Conservation (phyloP, 2,329 filamentous ascomycete species). For the Mollisiaceae sp. region DNA sequence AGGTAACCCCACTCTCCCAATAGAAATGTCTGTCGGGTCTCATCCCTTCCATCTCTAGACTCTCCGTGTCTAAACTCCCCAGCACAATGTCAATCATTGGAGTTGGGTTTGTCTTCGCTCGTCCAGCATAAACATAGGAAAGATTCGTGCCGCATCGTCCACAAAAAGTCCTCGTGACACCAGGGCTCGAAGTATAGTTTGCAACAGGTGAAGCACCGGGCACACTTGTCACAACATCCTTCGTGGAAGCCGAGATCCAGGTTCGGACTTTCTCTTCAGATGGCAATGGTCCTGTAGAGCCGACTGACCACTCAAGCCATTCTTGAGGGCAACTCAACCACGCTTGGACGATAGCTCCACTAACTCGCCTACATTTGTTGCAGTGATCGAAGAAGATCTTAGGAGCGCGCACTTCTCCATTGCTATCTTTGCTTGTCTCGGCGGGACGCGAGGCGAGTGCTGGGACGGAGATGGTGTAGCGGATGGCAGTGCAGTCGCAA, state of each 20-base stretch:
- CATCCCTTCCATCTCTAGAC: constrained; percentile 28
- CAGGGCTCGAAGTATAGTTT: constrained; percentile 29
- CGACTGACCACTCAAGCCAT: constrained; percentile 32
- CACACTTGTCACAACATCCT: constrained; percentile 1
- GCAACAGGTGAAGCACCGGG: constrained; percentile 10
- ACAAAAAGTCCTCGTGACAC: constrained; percentile 36
- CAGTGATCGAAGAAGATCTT: constrained; percentile 38
- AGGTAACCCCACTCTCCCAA: constrained; percentile 36
- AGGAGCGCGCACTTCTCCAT: constrained; percentile 25
- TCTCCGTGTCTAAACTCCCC: constrained; percentile 35
- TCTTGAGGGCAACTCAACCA: constrained; percentile 37
- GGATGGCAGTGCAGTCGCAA: constrained; percentile 38
- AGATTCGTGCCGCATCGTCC: constrained; percentile 37
- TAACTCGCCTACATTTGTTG: constrained; percentile 34
- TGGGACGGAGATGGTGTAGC: constrained; percentile 37
- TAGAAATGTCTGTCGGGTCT: constrained; percentile 35
- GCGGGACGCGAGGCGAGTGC: constrained; percentile 25
- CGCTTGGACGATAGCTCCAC: constrained; percentile 34
- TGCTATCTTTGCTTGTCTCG: constrained; percentile 14
- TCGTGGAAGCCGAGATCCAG: background rate
- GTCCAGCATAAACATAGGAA: constrained; percentile 30
- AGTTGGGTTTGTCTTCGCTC: constrained; percentile 15
- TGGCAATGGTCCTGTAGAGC: constrained; percentile 7
- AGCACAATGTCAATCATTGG: constrained; percentile 34
- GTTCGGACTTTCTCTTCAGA: constrained; percentile 10